Evolutionary conservation across 1,284 basidiomycete genomes (phyloP).

Genomic region (Heterobasidion occidentale): DNA sequence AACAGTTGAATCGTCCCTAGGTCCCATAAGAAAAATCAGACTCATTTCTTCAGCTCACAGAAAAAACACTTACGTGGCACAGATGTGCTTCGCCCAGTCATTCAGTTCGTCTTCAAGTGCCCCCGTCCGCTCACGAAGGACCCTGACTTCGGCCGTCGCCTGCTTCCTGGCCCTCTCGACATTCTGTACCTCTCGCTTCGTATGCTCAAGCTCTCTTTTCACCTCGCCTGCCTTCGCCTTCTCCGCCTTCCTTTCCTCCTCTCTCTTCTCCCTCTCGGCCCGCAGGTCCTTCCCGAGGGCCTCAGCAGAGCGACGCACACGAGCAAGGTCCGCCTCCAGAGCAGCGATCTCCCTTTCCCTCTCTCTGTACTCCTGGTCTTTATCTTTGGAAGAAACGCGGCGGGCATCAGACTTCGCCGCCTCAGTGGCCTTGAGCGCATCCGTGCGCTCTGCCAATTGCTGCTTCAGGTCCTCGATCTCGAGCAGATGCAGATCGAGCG

Average conservation of each 20-base stretch:
- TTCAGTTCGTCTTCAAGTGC: conserved; percentile 55
- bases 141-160: conserved; percentile 51
- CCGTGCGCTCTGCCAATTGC: conserved; percentile 52
- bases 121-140: conserved; percentile 43
- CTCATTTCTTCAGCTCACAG: neutral
- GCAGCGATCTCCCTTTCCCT: conserved; percentile 39
- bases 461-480: conserved; percentile 69
- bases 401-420: conserved; percentile 50
- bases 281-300: conserved; percentile 70
- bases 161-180: conserved; percentile 58
- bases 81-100: conserved; percentile 46
- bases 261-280: conserved; percentile 41
- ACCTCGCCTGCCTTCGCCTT: conserved; percentile 25
- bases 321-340: conserved; percentile 62
- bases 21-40: conserved; percentile 8
- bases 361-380: conserved; percentile 26
- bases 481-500: conserved; percentile 58
- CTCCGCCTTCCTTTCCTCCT: conserved; percentile 24
- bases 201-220: conserved; percentile 36
- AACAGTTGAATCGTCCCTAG: conserved; percentile 46
- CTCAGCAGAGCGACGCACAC: conserved; percentile 67
- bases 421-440: conserved; percentile 55
- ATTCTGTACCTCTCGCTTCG: conserved; percentile 40
- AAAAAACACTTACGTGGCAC: conserved; percentile 29
- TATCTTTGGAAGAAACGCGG: conserved; percentile 56